These are phyloP conservation scores for Saprolegnia parasitica DNA, from an alignment of 352 stramenopile genomes.

Conservation along the genomic window DNA sequence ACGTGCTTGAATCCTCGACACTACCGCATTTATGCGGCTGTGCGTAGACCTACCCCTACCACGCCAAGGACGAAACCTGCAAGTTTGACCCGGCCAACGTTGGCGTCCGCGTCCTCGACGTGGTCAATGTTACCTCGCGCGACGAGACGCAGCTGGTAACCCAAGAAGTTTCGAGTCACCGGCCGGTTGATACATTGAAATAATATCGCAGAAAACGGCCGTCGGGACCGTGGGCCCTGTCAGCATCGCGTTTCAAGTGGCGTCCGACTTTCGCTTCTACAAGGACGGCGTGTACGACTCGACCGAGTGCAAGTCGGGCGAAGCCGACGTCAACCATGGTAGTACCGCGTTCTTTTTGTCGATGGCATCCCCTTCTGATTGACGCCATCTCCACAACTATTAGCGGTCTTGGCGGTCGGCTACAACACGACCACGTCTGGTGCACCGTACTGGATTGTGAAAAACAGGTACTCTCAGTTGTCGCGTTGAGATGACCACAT, in stretches of 20 bases:
- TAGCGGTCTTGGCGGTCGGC: constrained; percentile 91
- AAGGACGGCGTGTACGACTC: constrained; percentile 85
- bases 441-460: constrained; percentile 94
- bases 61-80: constrained; percentile 70
- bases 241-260: constrained; percentile 83
- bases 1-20: constrained; percentile 12
- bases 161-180: no score
- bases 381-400: no score
- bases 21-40: not conserved
- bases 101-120: constrained; percentile 58
- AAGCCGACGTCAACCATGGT: constrained; percentile 85
- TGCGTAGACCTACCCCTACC: constrained; percentile 59
- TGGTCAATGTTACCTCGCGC: constrained; percentile 81
- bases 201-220: constrained; percentile 32
- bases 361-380: no score
- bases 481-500: constrained; percentile 22
- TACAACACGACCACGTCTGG: constrained; percentile 90
- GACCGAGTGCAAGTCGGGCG: constrained; percentile 69
- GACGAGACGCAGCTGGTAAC: constrained; percentile 71
- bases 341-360: no score
- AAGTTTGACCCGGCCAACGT: constrained; percentile 74
- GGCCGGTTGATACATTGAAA: constrained; percentile 28
- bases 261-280: constrained; percentile 87
- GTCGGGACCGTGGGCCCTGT: constrained; percentile 67
- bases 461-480: constrained; percentile 89